Conservation (phyloP, 2,329 filamentous ascomycete species). For the Drechslera avenae region DNA sequence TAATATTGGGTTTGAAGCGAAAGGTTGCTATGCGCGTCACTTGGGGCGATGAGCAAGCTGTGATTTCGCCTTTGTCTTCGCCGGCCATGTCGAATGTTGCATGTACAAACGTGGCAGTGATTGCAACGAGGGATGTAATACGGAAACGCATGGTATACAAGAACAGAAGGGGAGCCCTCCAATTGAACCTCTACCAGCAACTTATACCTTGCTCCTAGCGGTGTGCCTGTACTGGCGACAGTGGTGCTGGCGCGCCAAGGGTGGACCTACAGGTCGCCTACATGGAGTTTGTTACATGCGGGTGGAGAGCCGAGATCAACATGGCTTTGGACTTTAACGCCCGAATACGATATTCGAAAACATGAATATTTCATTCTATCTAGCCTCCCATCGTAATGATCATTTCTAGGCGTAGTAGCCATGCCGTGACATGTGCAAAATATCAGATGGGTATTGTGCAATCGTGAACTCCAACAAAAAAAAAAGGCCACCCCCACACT, state of each 20-base stretch:
- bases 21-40: constrained; percentile 35
- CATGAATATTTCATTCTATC: not conserved
- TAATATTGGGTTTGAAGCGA: constrained; percentile 23
- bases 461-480: too few relatives aligned
- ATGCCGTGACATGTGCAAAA: too few relatives aligned
- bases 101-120: not conserved
- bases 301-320: constrained; percentile 17
- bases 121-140: not conserved
- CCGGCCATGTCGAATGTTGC: not conserved
- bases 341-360: too few relatives aligned
- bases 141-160: not conserved
- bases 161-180: too few relatives aligned
- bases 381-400: not conserved
- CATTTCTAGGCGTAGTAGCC: too few relatives aligned
- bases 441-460: too few relatives aligned
- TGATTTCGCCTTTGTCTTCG: not conserved
- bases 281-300: constrained; percentile 2
- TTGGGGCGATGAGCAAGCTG: not conserved
- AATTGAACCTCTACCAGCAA: too few relatives aligned
- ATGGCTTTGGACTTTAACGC: not conserved
- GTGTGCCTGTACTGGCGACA: not conserved
- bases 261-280: not conserved
- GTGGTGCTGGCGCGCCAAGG: not conserved
- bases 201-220: not conserved
- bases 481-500: too few relatives aligned